Conservation (phyloP, 2,329 filamentous ascomycete genomes). For the Colletotrichum endophyticum region DNA sequence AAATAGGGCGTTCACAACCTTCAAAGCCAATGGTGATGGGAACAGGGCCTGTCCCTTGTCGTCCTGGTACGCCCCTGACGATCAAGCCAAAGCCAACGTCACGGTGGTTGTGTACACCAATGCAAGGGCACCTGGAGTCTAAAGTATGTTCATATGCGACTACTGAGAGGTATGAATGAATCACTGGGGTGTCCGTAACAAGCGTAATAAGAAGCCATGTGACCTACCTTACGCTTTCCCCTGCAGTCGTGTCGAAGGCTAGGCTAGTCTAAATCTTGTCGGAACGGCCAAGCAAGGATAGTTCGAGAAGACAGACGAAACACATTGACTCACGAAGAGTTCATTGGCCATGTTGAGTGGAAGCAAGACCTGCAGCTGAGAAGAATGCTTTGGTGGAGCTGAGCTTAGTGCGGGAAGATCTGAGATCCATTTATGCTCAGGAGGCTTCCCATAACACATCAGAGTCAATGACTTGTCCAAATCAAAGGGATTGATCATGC, state of each 20-base stretch:
- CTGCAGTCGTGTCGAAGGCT: background rate
- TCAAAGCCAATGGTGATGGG: background rate
- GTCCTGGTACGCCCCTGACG: background rate
- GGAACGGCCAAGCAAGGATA: background rate
- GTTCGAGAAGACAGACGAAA: background rate
- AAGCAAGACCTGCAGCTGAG: background rate
- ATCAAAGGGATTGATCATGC: background rate
- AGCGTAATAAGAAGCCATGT: background rate
- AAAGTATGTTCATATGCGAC: background rate
- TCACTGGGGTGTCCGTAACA: background rate
- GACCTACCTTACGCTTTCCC: background rate
- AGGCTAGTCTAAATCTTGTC: background rate
- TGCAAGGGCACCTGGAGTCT: background rate
- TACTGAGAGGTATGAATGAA: background rate
- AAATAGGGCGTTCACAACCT: background rate
- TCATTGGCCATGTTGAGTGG: background rate
- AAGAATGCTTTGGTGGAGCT: background rate
- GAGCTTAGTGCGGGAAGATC: background rate
- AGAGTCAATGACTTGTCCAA: fast-evolving
- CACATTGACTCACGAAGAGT: background rate
- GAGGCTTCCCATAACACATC: background rate
- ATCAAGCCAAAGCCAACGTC: background rate
- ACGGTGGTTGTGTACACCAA: background rate
- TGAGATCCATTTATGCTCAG: background rate
- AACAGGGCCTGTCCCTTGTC: background rate